Conservation (phyloP, 1,139 yeast genomes). For the Pichia sp. region DNA sequence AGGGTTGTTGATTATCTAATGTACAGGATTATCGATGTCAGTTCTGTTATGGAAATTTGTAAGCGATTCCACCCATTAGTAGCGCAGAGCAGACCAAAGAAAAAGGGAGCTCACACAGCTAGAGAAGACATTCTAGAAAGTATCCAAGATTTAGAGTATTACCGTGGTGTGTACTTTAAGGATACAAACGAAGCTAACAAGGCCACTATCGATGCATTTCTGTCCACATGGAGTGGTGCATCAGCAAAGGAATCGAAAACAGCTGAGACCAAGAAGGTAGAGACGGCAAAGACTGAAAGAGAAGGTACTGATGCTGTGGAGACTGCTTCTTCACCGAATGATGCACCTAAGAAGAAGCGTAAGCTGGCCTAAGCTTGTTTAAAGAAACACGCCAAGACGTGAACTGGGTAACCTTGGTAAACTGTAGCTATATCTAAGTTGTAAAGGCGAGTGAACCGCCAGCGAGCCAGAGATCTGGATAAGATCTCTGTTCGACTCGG, state of each 20-base stretch:
- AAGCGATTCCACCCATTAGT: slow-evolving; percentile 67
- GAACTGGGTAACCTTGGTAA: too few species aligned
- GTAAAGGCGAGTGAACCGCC: too few species aligned
- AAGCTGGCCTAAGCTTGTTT: too few species aligned
- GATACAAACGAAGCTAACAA: slow-evolving; percentile 3
- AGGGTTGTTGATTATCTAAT: slow-evolving; percentile 61
- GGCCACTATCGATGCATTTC: slow-evolving; percentile 1
- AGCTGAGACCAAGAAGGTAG: too few species aligned
- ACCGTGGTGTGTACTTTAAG: slow-evolving; percentile 52
- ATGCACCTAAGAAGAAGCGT: too few species aligned
- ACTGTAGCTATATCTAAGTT: too few species aligned
- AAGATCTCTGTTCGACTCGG: too few species aligned
- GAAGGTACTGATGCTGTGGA: too few species aligned
- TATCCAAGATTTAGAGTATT: slow-evolving; percentile 77
- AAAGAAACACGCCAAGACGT: too few species aligned
- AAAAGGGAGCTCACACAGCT: slow-evolving; percentile 74
- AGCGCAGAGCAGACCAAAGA: slow-evolving; percentile 24
- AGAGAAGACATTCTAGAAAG: slow-evolving; percentile 82
- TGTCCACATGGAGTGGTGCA: background rate
- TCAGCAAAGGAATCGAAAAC: background rate
- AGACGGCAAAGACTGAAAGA: too few species aligned
- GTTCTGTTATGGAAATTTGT: slow-evolving; percentile 74
- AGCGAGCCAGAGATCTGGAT: too few species aligned
- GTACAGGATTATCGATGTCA: slow-evolving; percentile 84
- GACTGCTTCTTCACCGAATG: too few species aligned